phyloP scores from a whole-genome alignment of 1,284 basidiomycete genomes.

The Somion occarium region DNA sequence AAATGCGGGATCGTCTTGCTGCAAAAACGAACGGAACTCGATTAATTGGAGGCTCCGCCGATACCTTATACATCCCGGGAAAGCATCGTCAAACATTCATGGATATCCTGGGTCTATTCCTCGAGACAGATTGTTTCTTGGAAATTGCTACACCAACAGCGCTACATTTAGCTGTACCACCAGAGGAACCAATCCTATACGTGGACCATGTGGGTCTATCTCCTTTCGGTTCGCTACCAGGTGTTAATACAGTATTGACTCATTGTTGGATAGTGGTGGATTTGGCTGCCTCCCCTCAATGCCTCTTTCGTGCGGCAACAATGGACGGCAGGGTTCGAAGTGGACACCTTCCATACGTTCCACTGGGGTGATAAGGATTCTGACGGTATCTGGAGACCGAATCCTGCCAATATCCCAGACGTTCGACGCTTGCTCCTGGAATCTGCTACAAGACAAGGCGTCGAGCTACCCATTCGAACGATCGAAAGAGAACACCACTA shows the following conservation, averaged over 20 bases:
- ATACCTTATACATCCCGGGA: conserved; percentile 45
- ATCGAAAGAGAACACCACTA: not conserved
- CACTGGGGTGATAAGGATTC: conserved; percentile 38
- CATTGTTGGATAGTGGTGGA: conserved; percentile 37
- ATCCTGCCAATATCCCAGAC: conserved; percentile 32
- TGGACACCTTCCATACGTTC: conserved; percentile 49
- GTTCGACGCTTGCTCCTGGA: conserved; percentile 32
- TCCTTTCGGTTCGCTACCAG: not conserved
- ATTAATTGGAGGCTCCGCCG: conserved; percentile 44
- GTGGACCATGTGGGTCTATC: conserved; percentile 39
- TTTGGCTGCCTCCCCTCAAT: conserved; percentile 42
- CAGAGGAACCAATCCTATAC: conserved; percentile 36
- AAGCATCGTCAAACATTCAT: conserved; percentile 34
- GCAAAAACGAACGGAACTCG: conserved; percentile 29
- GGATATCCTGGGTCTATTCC: conserved; percentile 37
- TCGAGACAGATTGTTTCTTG: conserved; percentile 44
- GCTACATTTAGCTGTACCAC: conserved; percentile 36
- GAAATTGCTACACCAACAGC: conserved; percentile 44
- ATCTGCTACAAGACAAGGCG: conserved; percentile 33
- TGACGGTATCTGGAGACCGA: conserved; percentile 33
- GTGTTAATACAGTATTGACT: not conserved
- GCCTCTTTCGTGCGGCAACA: conserved; percentile 40
- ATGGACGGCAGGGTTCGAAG: conserved; percentile 40
- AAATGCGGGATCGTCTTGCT: conserved; percentile 34
- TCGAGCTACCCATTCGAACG: not conserved